Conservation (phyloP, 2,329 filamentous ascomycete species). For the Didymella glomerata region DNA sequence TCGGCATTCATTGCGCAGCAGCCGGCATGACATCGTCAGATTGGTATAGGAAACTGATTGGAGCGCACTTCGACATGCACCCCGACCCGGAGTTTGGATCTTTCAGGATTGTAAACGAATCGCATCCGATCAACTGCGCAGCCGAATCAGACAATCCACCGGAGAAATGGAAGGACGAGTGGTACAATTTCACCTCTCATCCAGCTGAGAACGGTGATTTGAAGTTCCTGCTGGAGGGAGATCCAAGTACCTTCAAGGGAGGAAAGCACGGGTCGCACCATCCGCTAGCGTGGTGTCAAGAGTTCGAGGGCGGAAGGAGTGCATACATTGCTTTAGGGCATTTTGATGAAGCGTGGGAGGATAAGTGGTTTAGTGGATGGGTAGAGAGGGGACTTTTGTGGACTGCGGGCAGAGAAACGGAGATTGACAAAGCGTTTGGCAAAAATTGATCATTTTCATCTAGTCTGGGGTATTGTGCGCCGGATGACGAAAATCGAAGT, state of each 20-base stretch:
- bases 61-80: slow-evolving; percentile 41
- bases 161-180: slow-evolving; percentile 36
- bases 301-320: slow-evolving; percentile 39
- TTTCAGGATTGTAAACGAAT: slow-evolving; percentile 16
- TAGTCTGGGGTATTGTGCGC: not conserved
- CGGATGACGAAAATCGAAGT: not conserved
- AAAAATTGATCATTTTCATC: not conserved
- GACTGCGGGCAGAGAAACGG: slow-evolving; percentile 20
- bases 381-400: slow-evolving; percentile 35
- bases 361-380: slow-evolving; percentile 34
- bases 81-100: slow-evolving; percentile 32
- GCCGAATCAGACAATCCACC: not conserved
- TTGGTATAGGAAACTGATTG: slow-evolving; percentile 37
- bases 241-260: slow-evolving; percentile 32
- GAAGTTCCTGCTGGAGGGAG: slow-evolving; percentile 31
- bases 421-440: not conserved
- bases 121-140: slow-evolving; percentile 4
- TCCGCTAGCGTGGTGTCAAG: slow-evolving; percentile 43
- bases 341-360: slow-evolving; percentile 39
- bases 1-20: slow-evolving; percentile 40
- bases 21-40: slow-evolving; percentile 33
- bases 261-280: slow-evolving; percentile 39
- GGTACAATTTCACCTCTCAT: slow-evolving; percentile 42
- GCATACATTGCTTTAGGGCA: slow-evolving; percentile 39
- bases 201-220: slow-evolving; percentile 34